Evolutionary conservation across 345 rosid genomes (phyloP), one percentile per base, ranked within the genome.

Genomic region (Euclidium syriacum): DNA sequence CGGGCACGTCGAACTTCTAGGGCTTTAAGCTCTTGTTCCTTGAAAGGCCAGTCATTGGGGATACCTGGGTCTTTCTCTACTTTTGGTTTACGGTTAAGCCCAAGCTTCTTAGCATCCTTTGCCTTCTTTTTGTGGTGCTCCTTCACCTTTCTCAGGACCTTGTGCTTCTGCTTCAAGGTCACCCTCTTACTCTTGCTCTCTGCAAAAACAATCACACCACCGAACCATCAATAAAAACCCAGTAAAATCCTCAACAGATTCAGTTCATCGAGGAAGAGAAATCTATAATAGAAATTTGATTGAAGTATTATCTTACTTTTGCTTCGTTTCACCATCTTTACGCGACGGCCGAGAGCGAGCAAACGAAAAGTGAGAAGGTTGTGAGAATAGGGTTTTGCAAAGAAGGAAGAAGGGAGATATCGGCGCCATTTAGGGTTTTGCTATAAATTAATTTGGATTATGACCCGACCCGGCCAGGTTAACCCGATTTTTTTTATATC

Each of bases 181-280:
- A 90, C 78, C 64, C 99, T 84, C 82, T 90, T 94, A 70, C 99
- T 94, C 83, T 90, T 85, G 53, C 97, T 87, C 86, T 90, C 99
- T 94, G 80, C 56, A 71, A 18, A 11, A 30, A 26, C 35, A 39
- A 36, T 34, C 12, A 44, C 12, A 11, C 15, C 10, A 29, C n/a
- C 50, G 53, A 40, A 14, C 11, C 59, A 56, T 7, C 10, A 38
- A 57, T 27, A 11, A 24, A 52, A 4, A n/a, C n/a, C 10, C 18
- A 30, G 9, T 33, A 38, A 0, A 52, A 30, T 26, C 14, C 39
- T 30, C 16, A 18, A 49, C 9, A 3, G 44, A 6, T 33, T 3
- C 5, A 10, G 51, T 33, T 48, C 43, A 49, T 44, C 11, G 9
- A 34, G 9, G 4, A 23, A 40, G 29, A 58, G 6, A 16, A 24